These are phyloP conservation scores for Phytophthora kernoviae DNA, from an alignment of 352 stramenopile genomes.

Conservation along the genomic window DNA sequence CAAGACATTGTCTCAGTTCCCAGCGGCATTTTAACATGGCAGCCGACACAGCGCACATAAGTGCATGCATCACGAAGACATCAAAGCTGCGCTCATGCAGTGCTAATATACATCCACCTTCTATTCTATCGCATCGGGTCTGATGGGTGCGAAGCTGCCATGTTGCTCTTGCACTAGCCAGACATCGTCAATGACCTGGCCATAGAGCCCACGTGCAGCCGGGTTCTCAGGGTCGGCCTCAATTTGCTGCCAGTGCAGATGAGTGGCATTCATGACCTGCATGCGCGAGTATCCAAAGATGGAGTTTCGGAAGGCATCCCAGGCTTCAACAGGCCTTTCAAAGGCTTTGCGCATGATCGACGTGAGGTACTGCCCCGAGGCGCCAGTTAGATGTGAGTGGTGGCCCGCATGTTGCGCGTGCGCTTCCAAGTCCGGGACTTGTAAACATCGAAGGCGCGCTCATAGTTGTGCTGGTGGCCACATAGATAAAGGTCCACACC, in stretches of 20 bases:
- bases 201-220: slow-evolving; percentile 71
- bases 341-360: slow-evolving; percentile 83
- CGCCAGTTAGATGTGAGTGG: slow-evolving; percentile 91
- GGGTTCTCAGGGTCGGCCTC: slow-evolving; percentile 83
- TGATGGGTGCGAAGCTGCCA: slow-evolving; percentile 74
- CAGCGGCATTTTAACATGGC: not conserved
- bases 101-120: not conserved
- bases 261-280: slow-evolving; percentile 85
- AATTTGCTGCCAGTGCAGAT: slow-evolving; percentile 89
- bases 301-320: slow-evolving; percentile 86
- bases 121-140: not conserved
- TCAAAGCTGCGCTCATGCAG: not conserved
- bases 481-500: slow-evolving; percentile 90
- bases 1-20: too few species aligned
- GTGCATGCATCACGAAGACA: too few species aligned
- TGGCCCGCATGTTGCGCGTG: slow-evolving; percentile 84
- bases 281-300: slow-evolving; percentile 90
- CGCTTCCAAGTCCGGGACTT: slow-evolving; percentile 56
- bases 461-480: slow-evolving; percentile 92
- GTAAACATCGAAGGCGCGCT: slow-evolving; percentile 87
- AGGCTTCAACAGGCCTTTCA: slow-evolving; percentile 58
- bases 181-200: slow-evolving; percentile 86
- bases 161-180: slow-evolving; percentile 91
- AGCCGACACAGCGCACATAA: too few species aligned
- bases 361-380: slow-evolving; percentile 84